Evolutionary conservation across 495 filamentous ascomycete species (phyloP), one percentile per base, ranked within the genome.

Genomic region (Niebla homalea): DNA sequence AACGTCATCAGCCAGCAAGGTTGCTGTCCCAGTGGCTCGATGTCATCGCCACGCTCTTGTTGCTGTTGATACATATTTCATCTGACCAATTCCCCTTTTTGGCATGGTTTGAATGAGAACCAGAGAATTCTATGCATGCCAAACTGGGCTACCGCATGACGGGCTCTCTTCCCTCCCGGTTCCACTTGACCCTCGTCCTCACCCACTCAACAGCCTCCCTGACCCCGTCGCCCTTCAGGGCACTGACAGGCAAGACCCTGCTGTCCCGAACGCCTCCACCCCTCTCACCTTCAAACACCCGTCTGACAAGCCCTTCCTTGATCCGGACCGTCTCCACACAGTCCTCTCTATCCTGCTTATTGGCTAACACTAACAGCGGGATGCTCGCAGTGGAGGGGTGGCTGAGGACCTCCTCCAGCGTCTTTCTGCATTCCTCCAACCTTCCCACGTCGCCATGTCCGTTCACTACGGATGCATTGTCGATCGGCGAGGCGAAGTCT

Each of bases 331-430:
- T 93, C 71, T 98, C 93, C 41, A 97, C 84, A 57, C 90, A 95
- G 64, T 97, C 93, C 62, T 98, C 92, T 2, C 90, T 72, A 64
- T 98, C 92, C 66, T 98, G 92, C 64, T 98, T 98, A 62, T 98
- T 98, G 37, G 92, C 92, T 53, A 98, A 66, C 41, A 98, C 87
- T 36, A 98, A 69, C 55, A 98, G 73, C 22, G 92, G 92, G 48
- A 98, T 87, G 4, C 89, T 89, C 45, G 84, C 84, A 14, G 90
- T 86, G 58, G 92, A 87, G 26, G 80, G 73, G 66, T 85, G 76
- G 66, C 87, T 80, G 57, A 98, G 71, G 36, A 97, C 89, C 8
- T 70, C 71, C 64, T 95, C 89, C 10, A 96, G 71, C 43, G 96
- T 89, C 50, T 87, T 71, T n/a, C 81, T 74, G 61, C 88, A 94